Evolutionary conservation across 129 eudicot species (phyloP), one percentile per base, ranked within the genome.

Genomic region (Cynara cardunculus): DNA sequence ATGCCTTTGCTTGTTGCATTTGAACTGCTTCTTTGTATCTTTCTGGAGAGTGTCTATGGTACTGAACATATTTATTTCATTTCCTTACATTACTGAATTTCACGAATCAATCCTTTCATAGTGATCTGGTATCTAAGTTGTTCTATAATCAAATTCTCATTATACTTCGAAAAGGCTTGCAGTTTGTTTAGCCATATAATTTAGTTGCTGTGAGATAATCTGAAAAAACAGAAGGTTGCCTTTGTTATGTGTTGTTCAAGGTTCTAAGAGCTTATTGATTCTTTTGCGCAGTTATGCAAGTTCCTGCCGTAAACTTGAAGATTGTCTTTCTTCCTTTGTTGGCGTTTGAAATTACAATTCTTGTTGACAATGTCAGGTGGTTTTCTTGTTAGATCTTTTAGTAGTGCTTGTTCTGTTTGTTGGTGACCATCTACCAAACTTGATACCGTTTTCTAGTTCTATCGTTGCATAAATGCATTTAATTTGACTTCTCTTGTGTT

Each of bases 21-120:
- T 80, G 98, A 94, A 89, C 87, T 94, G 72, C 98, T 94, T 80
- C 91, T 94, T 44, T 94, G 98, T 86, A 84, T 91, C 84, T 85
- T 87, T 85, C 90, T 94, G 59, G 96, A 89, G 88, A 84, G 84
- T 76, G 83, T 82, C 16, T 86, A 87, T 81, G 90, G 98, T 91
- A 89, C 41, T 75, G 18, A 32, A 66, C 75, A 75, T 76, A 77
- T 71, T 65, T 61, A 53, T 16, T 24, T 75, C 9, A 49, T 31
- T 75, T 75, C 9, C 25, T 49, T 82, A 69, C 7, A 4, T 31
- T 24, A 12, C 73, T 73, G 16, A 73, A 11, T 25, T 65, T 68
- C 66, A 72, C 68, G 39, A 28, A 67, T 65, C 77, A 8, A 32
- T 46, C 28, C 11, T 62, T 62, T 62, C 13, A 7, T 21, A 9